Evolutionary conservation across 2,329 filamentous ascomycete genomes (phyloP).

Genomic region (Cladorrhinum sp.): DNA sequence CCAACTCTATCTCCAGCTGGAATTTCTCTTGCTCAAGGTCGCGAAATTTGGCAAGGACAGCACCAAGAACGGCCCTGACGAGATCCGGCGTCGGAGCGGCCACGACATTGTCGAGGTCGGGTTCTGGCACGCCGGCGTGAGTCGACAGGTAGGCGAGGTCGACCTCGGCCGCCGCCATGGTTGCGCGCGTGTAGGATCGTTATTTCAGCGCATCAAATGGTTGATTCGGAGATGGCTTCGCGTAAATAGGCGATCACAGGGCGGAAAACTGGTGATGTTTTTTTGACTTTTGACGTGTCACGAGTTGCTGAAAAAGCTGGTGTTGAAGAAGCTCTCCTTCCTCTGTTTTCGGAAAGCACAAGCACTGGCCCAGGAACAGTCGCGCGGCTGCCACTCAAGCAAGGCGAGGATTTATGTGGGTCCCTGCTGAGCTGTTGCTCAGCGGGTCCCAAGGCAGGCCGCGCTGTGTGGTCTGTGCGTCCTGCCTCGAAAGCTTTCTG

Average conservation of each 20-base stretch:
- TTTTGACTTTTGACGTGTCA: conserved; percentile 10
- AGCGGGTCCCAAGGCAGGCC: neutral
- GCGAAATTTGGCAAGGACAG: conserved; percentile 73
- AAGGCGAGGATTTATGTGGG: conserved; percentile 6
- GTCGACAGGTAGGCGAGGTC: conserved; percentile 71
- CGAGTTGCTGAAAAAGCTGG: conserved; percentile 4
- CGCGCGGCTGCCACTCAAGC: conserved; percentile 17
- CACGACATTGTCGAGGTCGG: conserved; percentile 57
- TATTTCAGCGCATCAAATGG: conserved; percentile 21
- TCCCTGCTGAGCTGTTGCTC: neutral
- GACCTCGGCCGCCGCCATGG: conserved; percentile 59
- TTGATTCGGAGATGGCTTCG: neutral
- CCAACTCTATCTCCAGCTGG: conserved; percentile 85
- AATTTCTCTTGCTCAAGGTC: conserved; percentile 87
- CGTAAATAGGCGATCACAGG: neutral
- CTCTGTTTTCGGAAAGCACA: conserved; percentile 22
- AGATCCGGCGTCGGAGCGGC: conserved; percentile 74
- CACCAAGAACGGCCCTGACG: conserved; percentile 69
- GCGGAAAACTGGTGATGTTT: conserved; percentile 2
- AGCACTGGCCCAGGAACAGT: conserved; percentile 8
- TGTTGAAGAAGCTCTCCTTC: conserved; percentile 1
- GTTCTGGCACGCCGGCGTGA: conserved; percentile 66
- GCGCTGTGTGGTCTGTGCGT: neutral
- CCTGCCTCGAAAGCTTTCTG: conserved; percentile 6
- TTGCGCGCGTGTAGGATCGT: conserved; percentile 28